phyloP scores from a whole-genome alignment of 495 filamentous ascomycete species.

The Penicillium mononematosum region DNA sequence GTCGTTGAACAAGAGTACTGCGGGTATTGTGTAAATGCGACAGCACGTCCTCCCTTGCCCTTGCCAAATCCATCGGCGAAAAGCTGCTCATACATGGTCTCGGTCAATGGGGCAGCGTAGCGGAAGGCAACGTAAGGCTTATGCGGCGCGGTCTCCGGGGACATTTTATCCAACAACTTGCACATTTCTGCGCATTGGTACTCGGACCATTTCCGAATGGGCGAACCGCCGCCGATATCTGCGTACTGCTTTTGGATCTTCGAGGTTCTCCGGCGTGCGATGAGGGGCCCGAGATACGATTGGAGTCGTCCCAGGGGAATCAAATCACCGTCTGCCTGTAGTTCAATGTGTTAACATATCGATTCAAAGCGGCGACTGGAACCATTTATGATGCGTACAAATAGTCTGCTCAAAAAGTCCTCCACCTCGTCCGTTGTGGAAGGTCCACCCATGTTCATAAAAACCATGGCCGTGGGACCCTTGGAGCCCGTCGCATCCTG shows the following conservation, averaged over 20 bases:
- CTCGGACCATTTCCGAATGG: constrained; percentile 97
- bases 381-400: constrained; percentile 56
- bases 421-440: constrained; percentile 84
- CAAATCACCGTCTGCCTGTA: constrained; percentile 83
- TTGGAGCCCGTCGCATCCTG: constrained; percentile 62
- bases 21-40: constrained; percentile 98
- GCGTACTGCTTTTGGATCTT: constrained; percentile 96
- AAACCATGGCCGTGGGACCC: constrained; percentile 90
- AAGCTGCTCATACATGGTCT: constrained; percentile 81
- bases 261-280: constrained; percentile 81
- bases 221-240: constrained; percentile 92
- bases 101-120: constrained; percentile 90
- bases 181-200: constrained; percentile 92
- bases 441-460: constrained; percentile 98
- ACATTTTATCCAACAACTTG: constrained; percentile 86
- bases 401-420: constrained; percentile 88
- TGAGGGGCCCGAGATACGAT: constrained; percentile 82
- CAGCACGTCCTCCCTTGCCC: constrained; percentile 82
- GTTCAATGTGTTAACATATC: not conserved
- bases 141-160: constrained; percentile 91
- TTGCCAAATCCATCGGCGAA: constrained; percentile 85
- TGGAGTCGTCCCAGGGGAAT: constrained; percentile 96
- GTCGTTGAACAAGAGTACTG: constrained; percentile 99
- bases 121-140: constrained; percentile 99
- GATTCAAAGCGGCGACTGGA: not conserved